Evolutionary conservation across 2,329 filamentous ascomycete genomes (phyloP), one percentile per base, ranked within the genome.

Genomic region (Colletotrichum nymphaeae): DNA sequence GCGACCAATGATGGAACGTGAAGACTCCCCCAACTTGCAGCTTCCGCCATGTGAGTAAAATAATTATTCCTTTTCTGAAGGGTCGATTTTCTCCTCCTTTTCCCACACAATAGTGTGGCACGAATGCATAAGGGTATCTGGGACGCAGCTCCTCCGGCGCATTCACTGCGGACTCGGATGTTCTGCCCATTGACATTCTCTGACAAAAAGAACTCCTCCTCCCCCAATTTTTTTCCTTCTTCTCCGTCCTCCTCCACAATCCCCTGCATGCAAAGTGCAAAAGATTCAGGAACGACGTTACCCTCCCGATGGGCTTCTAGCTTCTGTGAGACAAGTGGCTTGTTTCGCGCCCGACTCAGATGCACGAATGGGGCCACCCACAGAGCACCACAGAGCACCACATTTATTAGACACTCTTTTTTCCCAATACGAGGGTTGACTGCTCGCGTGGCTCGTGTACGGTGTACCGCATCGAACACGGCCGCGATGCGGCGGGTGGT

Each of bases 301-400:
- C 59, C 12, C 49, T 65, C 35, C 26, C 53, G 46, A 59, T 56
- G 67, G 59, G 32, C 46, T 24, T 70, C 28, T 55, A 19, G 59
- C 46, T 52, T 70, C 60, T 55, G 46, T 65, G 67, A 73, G 70
- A 73, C 67, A 70, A 62, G 66, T 56, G 67, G 60, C 56, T 49
- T 65, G 70, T 73, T 60, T 62, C 55, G 60, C 37, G 46, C 55
- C 59, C 64, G 70, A 60, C 67, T 49, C 42, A 35, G 35, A 49
- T 32, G 59, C 30, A 56, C 60, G 56, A 65, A 62, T 70, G 67
- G 67, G 49, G 14, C 67, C 60, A 60, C 26, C 55, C 19, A 32
- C 37, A 46, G 32, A 35, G 57, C 30, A 30, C 55, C 19, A 32
- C 37, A 46, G 32, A 35, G 57, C 30, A 30, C 59, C 69, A 63